Evolutionary conservation across 1,284 basidiomycete species (phyloP), one percentile per base, ranked within the genome.

Genomic region (Ganoderma lingzhi): DNA sequence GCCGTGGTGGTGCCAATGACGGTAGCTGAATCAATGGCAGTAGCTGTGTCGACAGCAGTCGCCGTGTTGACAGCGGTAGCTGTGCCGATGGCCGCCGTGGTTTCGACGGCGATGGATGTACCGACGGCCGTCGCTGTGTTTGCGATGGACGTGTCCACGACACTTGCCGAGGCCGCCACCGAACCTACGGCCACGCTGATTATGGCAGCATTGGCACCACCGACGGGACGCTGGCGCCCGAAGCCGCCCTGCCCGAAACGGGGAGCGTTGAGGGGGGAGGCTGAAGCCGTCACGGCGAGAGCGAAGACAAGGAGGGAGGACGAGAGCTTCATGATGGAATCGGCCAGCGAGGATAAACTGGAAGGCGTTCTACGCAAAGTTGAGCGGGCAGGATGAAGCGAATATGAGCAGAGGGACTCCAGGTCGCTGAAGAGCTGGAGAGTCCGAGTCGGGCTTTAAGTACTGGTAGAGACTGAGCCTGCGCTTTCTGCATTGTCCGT

Each of bases 181-280:
- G 53, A 51, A 39, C 67, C 28, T 28, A 37, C 62, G 5, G 30
- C 5, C 12, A 78, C 83, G 63, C 65, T 86, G 88, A 88, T 88
- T 35, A 30, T 35, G 30, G 53, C 53, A 17, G 30, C 17, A 32
- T 30, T 3, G 28, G 53, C 28, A 82, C 75, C 15, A 82, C 80
- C 69, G 87, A 83, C 53, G 14, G 28, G 28, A 15, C 12, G n/a
- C n/a, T 28, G 12, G 15, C 53, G 30, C 30, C 53, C 30, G 23
- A 32, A 28, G 84, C 85, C 71, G 86, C 76, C 63, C 86, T 53
- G 10, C 6, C 63, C 51, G 30, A 45, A n/a, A 63, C 82, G 82
- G 61, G 73, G 82, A 62, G 73, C 73, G 62, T 78, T 76, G 65
- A 78, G 75, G 9, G 83, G 84, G 63, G 78, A 80, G 15, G 84